These are phyloP conservation scores for Phylloporus scabripes DNA, from an alignment of 768 basidiomycete genomes.

Conservation along the genomic window DNA sequence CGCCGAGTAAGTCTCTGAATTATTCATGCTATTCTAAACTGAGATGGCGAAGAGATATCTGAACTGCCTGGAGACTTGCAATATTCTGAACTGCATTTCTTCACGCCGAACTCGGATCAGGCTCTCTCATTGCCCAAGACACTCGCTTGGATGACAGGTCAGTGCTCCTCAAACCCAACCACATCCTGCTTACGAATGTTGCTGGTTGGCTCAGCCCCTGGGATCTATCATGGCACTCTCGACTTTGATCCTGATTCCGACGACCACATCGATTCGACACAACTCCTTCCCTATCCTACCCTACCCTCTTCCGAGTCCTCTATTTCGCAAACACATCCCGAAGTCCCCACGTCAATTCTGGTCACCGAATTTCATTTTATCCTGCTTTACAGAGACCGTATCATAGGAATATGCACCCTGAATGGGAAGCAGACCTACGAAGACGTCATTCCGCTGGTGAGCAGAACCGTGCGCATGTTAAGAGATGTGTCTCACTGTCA, in stretches of 20 bases:
- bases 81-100: conserved; percentile 78
- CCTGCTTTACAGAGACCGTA: conserved; percentile 71
- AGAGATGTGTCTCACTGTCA: conserved; percentile 5
- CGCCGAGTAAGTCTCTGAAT: conserved; percentile 62
- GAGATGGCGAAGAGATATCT: conserved; percentile 62
- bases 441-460: conserved; percentile 74
- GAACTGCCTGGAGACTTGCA: conserved; percentile 80
- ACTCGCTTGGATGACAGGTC: conserved; percentile 92
- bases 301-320: conserved; percentile 26
- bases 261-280: conserved; percentile 70
- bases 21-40: conserved; percentile 10
- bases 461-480: conserved; percentile 17
- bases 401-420: conserved; percentile 72
- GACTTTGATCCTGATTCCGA: conserved; percentile 66
- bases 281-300: conserved; percentile 73
- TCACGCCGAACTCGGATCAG: conserved; percentile 64
- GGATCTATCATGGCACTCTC: conserved; percentile 80
- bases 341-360: conserved; percentile 68
- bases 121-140: conserved; percentile 62
- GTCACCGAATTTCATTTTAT: conserved; percentile 93
- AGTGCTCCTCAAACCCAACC: conserved; percentile 13
- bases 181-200: conserved; percentile 2
- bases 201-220: conserved; percentile 51
- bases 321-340: conserved; percentile 19
- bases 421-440: conserved; percentile 82